Evolutionary conservation across 106 monocot genomes (phyloP).

Genomic region (Triglochin maritima): DNA sequence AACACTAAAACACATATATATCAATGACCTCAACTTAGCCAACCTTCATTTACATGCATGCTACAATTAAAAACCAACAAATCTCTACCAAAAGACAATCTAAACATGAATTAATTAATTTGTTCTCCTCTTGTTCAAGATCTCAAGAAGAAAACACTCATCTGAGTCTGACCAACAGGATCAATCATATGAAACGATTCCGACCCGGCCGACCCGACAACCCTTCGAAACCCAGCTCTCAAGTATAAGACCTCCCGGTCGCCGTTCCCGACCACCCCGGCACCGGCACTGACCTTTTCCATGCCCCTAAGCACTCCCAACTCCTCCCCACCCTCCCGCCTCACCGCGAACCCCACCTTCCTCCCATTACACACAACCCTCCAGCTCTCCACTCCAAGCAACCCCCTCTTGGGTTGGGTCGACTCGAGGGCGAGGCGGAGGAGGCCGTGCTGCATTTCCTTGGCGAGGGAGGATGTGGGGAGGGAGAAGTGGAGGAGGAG

Average conservation of each 20-base stretch:
- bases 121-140: not conserved
- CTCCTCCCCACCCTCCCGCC: conserved; percentile 24
- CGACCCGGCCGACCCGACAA: conserved; percentile 49
- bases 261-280: conserved; percentile 33
- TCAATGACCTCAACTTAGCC: no score
- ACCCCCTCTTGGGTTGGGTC: conserved; percentile 2
- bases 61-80: no score
- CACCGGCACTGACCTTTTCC: conserved; percentile 41
- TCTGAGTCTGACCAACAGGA: conserved; percentile 41
- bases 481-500: conserved; percentile 56
- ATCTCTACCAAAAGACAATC: no score
- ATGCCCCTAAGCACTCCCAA: conserved; percentile 32
- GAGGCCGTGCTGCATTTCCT: conserved; percentile 56
- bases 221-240: conserved; percentile 44
- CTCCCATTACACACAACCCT: conserved; percentile 57
- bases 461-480: conserved; percentile 46
- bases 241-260: conserved; percentile 38
- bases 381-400: conserved; percentile 40
- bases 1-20: no score
- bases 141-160: conserved; percentile 41
- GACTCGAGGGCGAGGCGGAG: conserved; percentile 59
- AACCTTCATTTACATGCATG: no score
- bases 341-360: conserved; percentile 45
- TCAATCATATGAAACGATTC: conserved; percentile 71
- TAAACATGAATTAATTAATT: no score